phyloP scores from a whole-genome alignment of 75 land plant genomes.

The Isoetes taiwanensis region DNA sequence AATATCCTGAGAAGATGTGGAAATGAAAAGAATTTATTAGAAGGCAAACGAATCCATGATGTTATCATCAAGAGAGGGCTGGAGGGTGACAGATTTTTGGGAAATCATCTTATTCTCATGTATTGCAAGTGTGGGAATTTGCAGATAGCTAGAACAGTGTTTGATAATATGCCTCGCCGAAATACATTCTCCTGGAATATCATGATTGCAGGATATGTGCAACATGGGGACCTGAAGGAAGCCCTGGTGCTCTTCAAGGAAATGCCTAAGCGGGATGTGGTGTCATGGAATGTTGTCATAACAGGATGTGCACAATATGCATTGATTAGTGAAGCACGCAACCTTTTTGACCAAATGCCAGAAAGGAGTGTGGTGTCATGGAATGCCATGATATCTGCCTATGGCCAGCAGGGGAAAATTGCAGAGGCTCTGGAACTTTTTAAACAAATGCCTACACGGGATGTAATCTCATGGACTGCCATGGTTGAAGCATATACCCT shows the following conservation, averaged over 20 bases:
- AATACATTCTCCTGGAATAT: conserved; percentile 18
- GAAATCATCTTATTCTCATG: conserved; percentile 32
- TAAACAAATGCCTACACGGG: neutral
- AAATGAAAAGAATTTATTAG: conserved; percentile 8
- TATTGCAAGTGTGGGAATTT: conserved; percentile 40
- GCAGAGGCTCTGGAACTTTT: no score
- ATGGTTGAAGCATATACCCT: conserved; percentile 30
- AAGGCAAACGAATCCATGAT: conserved; percentile 25
- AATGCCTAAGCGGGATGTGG: conserved; percentile 21
- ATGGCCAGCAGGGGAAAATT: no score
- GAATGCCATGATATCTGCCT: conserved; percentile 57
- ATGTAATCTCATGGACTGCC: conserved; percentile 24
- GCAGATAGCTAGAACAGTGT: conserved; percentile 14
- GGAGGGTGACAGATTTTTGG: conserved; percentile 19
- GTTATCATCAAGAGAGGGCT: conserved; percentile 36
- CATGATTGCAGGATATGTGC: conserved; percentile 20
- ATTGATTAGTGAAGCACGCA: conserved; percentile 7
- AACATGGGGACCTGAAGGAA: neutral
- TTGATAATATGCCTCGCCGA: conserved; percentile 14
- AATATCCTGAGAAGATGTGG: conserved; percentile 10
- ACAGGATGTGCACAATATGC: conserved; percentile 6
- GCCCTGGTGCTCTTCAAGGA: conserved; percentile 18
- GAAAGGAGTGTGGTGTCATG: conserved; percentile 32
- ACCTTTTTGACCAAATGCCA: conserved; percentile 16
- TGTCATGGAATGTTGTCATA: conserved; percentile 20